Base-by-base conservation (phyloP, 306 rosid genomes). In the Nissolia schottii region DNA sequence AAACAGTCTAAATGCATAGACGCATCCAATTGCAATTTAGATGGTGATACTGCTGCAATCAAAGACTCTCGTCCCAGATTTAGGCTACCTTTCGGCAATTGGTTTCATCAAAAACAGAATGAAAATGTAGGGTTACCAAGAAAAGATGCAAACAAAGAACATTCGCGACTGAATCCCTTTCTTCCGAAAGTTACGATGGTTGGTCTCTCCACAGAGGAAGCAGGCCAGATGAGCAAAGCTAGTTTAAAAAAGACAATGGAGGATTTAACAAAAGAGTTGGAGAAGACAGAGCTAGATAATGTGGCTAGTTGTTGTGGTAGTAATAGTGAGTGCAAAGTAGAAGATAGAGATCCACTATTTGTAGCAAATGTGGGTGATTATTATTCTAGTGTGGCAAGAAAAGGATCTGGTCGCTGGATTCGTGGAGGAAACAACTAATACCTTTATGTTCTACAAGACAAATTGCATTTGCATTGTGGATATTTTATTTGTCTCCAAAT, bases 101-200 rank as follows among this genome's bases (percentile, higher is more conserved):
- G 90, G 90, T 78, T 90, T 64, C 72, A 70, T 70, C 81, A 37
- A 49, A 87, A 83, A 49, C 86, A 72, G 20, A 27, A 54, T 18
- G 81, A 68, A 75, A 77, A 77, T 4, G 71, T 25, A 70, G 86
- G 69, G 38, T 19, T 67, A 2, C 37, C 88, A 11, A 71, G 60
- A 50, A 82, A 89, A 71, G 69, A 58, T 31, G 67, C 38, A 25
- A 76, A 64, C 45, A 71, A 82, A 60, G 80, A 82, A 67, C 82
- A 74, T 69, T 24, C 31, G 22, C 80, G 77, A 62, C 83, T 58
- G 35, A 85, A 58, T 66, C 88, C 85, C 5, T 88, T 89, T 61
- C 91, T 92, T 68, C 99, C 97, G 1, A 95, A 95, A 81, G 69
- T 95, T 64, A 95, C 97, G 50, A 95, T 95, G 99, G 92, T 95